Conservation (phyloP, 129 eudicot species). For the Lonicera japonica region DNA sequence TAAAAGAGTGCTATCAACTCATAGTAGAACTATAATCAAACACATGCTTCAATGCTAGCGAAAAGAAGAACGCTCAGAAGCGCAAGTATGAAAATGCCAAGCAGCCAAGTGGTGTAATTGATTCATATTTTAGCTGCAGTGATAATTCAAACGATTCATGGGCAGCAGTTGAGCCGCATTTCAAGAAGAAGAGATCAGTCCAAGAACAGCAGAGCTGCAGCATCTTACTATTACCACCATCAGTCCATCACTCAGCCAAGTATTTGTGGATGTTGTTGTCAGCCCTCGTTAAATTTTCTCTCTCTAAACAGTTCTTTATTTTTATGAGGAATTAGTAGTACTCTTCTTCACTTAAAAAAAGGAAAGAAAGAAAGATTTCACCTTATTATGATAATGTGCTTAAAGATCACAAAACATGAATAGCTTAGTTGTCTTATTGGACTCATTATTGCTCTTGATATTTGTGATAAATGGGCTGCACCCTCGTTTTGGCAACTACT, state of each 20-base stretch:
- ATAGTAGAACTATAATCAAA: constrained; percentile 28
- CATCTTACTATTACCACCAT: constrained; percentile 6
- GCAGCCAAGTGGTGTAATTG: constrained; percentile 57
- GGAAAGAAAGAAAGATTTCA: too few species aligned
- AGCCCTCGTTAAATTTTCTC: constrained; percentile 23
- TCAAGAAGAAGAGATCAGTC: constrained; percentile 36
- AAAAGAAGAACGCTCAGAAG: constrained; percentile 22
- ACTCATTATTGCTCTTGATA: neutral
- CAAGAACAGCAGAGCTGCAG: constrained; percentile 35
- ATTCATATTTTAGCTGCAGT: constrained; percentile 28
- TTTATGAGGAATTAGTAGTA: neutral
- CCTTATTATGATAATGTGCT: too few species aligned
- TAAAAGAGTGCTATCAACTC: constrained; percentile 48
- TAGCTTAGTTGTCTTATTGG: neutral
- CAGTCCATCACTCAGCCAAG: constrained; percentile 39
- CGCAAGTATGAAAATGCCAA: constrained; percentile 24
- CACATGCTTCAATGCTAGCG: constrained; percentile 10
- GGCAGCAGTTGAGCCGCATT: constrained; percentile 10
- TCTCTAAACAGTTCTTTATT: neutral
- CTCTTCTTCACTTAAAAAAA: neutral
- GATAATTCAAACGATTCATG: constrained; percentile 30
- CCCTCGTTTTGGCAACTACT: neutral
- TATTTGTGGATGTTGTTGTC: constrained; percentile 31
- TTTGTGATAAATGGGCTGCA: neutral
- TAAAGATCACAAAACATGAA: too few species aligned